These are phyloP conservation scores for Bipolaris bicolor DNA, from an alignment of 2,329 filamentous ascomycete species.

Conservation along the genomic window DNA sequence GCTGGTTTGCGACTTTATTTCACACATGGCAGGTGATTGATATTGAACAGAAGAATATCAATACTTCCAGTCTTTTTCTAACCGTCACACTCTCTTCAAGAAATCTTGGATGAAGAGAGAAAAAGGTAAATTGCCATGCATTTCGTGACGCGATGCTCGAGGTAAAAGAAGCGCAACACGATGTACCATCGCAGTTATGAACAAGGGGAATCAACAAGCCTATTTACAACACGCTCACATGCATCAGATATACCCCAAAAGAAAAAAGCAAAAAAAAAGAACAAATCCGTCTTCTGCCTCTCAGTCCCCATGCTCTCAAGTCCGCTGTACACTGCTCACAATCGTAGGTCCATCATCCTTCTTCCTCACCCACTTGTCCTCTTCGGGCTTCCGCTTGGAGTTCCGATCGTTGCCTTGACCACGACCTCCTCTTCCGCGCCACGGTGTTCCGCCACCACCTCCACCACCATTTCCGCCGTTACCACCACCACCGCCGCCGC, in stretches of 20 bases:
- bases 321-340: conserved; percentile 18
- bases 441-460: conserved; percentile 5
- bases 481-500: conserved; percentile 12
- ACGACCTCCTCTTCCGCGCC: conserved; percentile 23
- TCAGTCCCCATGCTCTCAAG: background rate
- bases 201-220: background rate
- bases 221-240: background rate
- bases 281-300: too few species aligned
- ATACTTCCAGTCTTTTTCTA: too few species aligned
- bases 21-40: too few species aligned
- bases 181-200: background rate
- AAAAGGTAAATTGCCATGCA: conserved; percentile 1
- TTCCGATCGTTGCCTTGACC: conserved; percentile 12
- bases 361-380: conserved; percentile 13
- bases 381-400: conserved; percentile 15
- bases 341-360: conserved; percentile 21
- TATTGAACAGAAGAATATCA: too few species aligned
- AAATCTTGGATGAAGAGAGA: background rate
- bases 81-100: background rate
- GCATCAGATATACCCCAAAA: background rate
- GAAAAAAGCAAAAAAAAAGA: too few species aligned
- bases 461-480: background rate
- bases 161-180: conserved; percentile 2
- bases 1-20: too few species aligned
- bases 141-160: conserved; percentile 1